Evolutionary conservation across 2,329 filamentous ascomycete genomes (phyloP).

Genomic region (Colletotrichum liriopes): DNA sequence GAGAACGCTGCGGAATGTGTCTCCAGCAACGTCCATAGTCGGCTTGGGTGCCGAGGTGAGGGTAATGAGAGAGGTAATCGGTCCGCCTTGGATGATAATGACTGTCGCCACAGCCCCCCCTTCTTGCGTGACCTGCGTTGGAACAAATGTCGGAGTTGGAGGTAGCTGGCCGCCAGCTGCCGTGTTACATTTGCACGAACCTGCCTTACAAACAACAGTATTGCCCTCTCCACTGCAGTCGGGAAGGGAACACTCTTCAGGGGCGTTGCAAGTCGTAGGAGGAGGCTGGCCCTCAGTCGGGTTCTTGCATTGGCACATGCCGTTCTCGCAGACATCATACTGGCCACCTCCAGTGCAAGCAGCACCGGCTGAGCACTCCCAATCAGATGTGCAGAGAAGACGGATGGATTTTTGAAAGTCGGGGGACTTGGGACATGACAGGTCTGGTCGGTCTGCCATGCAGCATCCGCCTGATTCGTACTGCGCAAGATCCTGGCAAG

Average conservation of each 20-base stretch:
- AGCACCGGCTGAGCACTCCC: not conserved
- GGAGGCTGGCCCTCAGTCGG: not conserved
- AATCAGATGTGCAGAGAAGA: not conserved
- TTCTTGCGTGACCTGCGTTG: not conserved
- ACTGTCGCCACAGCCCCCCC: not conserved
- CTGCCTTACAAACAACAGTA: too few relatives aligned
- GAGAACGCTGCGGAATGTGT: not conserved
- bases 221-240: too few relatives aligned
- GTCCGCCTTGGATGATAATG: not conserved
- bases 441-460: constrained; percentile 3
- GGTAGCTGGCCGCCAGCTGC: not conserved
- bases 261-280: not conserved
- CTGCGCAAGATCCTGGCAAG: constrained; percentile 1
- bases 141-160: not conserved
- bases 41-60: not conserved
- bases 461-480: constrained; percentile 2
- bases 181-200: not conserved
- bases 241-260: too few relatives aligned
- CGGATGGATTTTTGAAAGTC: constrained; percentile 5
- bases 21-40: not conserved
- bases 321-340: not conserved
- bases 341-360: not conserved
- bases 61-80: not conserved
- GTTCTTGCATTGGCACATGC: not conserved
- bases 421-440: not conserved